Evolutionary conservation across 805 yeast genomes (phyloP), one percentile per base, ranked within the genome.

Genomic region (Geotrichum ghanense): DNA sequence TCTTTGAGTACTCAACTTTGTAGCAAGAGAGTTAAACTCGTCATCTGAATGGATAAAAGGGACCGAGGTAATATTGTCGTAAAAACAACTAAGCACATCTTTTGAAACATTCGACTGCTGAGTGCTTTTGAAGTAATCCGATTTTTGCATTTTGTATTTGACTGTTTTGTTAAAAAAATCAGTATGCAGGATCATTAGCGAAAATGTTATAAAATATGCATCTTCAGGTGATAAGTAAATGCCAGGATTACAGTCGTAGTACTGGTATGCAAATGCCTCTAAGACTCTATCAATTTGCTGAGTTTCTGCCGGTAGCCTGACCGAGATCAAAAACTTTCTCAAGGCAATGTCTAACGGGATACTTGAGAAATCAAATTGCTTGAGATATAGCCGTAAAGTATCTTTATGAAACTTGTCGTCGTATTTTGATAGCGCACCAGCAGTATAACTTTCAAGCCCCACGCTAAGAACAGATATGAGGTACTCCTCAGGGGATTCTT

Each of bases 241-340:
- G 6, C 56, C 57, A 0, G 67, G 66, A 50, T 75, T 73, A 46
- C 65, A 70, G 23, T 62, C 57, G 49, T 69, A 70, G 59, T 77
- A 83, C 21, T 73, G 68, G 23, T 56, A 57, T 7, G 83, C 73
- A 60, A 83, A 79, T 25, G 71, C 71, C 45, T 73, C 75, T 37
- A 83, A 63, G 2, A 81, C 70, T 42, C 88, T 66, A 54, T 83
- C 90, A 44, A 83, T 83, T 56, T 83, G 89, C 57, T 83, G 90
- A 0, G 86, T 67, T 56, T 83, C 92, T 50, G 69, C 72, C 0
- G 92, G 92, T 22, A 83, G 63, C 46, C 76, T 76, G 48, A 77
- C 70, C 43, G 70, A 63, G 66, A 78, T 69, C 39, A 83, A 60
- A 44, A 83, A 71, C 52, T 73, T 74, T 39, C 89, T 64, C 45